Evolutionary conservation across 1,284 basidiomycete genomes (phyloP), one percentile per base, ranked within the genome.

Genomic region (Nidula niveotomentosa): DNA sequence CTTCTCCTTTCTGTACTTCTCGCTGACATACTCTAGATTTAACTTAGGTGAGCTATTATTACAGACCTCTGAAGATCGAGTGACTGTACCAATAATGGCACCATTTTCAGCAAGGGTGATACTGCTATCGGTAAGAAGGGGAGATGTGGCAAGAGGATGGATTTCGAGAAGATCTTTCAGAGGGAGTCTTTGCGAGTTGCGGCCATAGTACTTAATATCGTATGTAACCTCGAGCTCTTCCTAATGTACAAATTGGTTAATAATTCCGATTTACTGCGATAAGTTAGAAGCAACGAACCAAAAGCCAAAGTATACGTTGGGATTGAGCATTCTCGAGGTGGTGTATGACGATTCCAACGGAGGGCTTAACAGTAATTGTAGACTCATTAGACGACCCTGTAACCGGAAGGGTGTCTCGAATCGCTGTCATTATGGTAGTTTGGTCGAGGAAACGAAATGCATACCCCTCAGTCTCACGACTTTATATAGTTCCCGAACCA

Each of bases 281-380:
- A 17, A 33, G 36, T 4, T n/a, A 10, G 18, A 15, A 49, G 13
- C 39, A 34, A 55, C 60, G 37, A 53, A 81, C 81, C 53, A 83
- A 66, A 10, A 83, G 70, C 81, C 80, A 83, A 9, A 83, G 64
- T 52, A 83, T 69, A 9, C 81, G 72, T 59, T 80, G 78, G 7
- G 80, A 80, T 33, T 80, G 76, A 2, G 80, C 81, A 55, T 80
- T 63, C 55, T 79, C 74, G 45, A 83, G 66, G 58, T 83, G 78
- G 60, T 83, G 79, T 3, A 83, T 62, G 39, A 72, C 63, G 41
- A 80, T 41, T 23, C 23, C 23, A 23, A 23, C 23, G 3, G 23
- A 23, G 23, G 23, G 23, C 23, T 23, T 23, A 23, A 5, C 23
- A 2, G 23, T 23, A 23, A 23, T 5, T 23, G 23, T 23, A 23